These are phyloP conservation scores for Stephania yunnanensis DNA, from an alignment of 164 flowering plant species.

Conservation along the genomic window DNA sequence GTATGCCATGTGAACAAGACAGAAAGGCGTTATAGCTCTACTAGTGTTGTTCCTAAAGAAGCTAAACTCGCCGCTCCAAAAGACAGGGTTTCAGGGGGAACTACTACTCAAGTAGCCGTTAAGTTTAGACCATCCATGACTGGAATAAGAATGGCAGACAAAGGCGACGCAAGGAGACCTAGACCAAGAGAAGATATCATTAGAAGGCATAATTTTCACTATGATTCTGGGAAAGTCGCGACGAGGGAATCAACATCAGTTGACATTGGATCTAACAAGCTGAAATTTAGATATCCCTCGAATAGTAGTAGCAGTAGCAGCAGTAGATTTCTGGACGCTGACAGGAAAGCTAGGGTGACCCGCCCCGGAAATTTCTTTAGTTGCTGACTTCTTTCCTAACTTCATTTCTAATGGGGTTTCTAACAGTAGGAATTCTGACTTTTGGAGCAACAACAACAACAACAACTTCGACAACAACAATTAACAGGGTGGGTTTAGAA, in stretches of 20 bases:
- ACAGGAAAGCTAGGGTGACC: slow-evolving; percentile 18
- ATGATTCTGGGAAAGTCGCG: slow-evolving; percentile 20
- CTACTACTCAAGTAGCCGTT: slow-evolving; percentile 30
- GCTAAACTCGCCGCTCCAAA: slow-evolving; percentile 16
- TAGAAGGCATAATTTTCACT: slow-evolving; percentile 25
- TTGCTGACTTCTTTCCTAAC: slow-evolving; percentile 49
- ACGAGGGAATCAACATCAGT: slow-evolving; percentile 33
- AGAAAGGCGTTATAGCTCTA: slow-evolving; percentile 7
- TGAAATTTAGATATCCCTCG: slow-evolving; percentile 69
- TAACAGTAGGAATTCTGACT: slow-evolving; percentile 35
- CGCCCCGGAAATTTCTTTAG: slow-evolving; percentile 18
- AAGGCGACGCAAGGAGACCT: slow-evolving; percentile 20
- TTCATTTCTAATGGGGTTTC: slow-evolving; percentile 31
- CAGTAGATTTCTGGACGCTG: slow-evolving; percentile 11
- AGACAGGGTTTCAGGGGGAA: slow-evolving; percentile 32
- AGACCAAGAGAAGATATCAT: slow-evolving; percentile 31
- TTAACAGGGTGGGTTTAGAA: slow-evolving; percentile 37
- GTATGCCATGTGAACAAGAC: slow-evolving; percentile 22
- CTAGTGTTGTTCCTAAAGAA: slow-evolving; percentile 25
- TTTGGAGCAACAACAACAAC: slow-evolving; percentile 30
- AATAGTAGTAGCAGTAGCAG: background rate
- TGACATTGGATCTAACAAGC: slow-evolving; percentile 56
- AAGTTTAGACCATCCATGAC: slow-evolving; percentile 25
- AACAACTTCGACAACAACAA: slow-evolving; percentile 26
- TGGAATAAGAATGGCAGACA: slow-evolving; percentile 2